Evolutionary conservation across 768 basidiomycete species (phyloP), one percentile per base, ranked within the genome.

Genomic region (Leccinum truebloodii): DNA sequence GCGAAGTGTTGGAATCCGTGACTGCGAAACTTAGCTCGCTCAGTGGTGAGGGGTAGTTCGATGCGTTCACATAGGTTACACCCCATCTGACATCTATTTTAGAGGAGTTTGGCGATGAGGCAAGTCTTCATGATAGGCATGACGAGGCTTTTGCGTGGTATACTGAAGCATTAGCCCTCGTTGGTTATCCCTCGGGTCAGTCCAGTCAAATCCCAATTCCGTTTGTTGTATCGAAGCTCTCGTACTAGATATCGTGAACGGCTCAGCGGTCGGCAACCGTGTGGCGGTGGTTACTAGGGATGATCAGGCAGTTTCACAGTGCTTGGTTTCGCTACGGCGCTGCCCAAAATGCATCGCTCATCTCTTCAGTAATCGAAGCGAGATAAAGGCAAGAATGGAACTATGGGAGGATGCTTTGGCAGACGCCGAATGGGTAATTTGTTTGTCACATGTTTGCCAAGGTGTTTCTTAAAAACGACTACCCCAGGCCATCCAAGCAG

Each of bases 131-230:
- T 3, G 10, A 10, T 2, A 55, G 8, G 6, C 49, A 51, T 28
- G 59, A 54, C 9, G 54, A 56, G 16, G 65, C 66, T 7, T 49
- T 61, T 22, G 32, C 32, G 2, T 67, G 62, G 63, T 67, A 67
- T 49, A 39, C 60, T 6, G 56, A 57, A 35, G 48, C 66, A 41
- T 52, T 60, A 13, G 16, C 3, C n/a, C 63, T 64, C 16, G 26
- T 54, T 37, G 55, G 35, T n/a, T 55, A 13, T 30, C 44, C 52
- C 12, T 56, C 35, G 2, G 48, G 66, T 67, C 48, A 51, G 58
- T 30, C 44, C 14, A 22, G 18, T 26, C 10, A 1, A 18, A 6
- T 18, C 9, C 49, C 14, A 4, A 39, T 10, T n/a, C 6, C 14
- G 34, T 39, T 6, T 13, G 13, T n/a, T 44, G 41, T n/a, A 10